A percentile compares a stretch with the other conserved stretches of the same genome.
Evolutionary conservation across 2,329 filamentous ascomycete species (phyloP).

Genomic region (Fusarium anthophilum): DNA sequence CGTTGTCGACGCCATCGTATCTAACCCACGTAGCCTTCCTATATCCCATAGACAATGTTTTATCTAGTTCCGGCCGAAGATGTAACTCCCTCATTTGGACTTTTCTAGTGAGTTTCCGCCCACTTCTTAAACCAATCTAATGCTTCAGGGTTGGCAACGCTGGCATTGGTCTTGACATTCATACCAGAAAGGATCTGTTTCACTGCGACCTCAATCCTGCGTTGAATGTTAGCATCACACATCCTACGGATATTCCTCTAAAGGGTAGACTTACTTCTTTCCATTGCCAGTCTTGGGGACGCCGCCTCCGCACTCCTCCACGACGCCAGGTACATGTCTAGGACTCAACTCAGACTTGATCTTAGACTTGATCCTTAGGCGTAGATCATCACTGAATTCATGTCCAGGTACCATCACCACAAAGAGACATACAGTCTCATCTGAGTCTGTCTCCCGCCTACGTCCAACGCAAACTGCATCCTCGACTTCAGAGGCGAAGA

Average conservation of each 20-base stretch:
- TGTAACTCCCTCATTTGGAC: neutral
- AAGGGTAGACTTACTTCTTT: conserved; percentile 76
- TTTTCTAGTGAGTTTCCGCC: conserved; percentile 63
- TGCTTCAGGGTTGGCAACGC: conserved; percentile 90
- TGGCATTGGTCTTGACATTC: conserved; percentile 87
- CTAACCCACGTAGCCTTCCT: neutral
- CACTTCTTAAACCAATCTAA: conserved; percentile 88
- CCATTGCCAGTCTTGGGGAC: conserved; percentile 94
- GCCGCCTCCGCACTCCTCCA: conserved; percentile 80
- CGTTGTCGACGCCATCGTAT: neutral
- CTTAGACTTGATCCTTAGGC: conserved; percentile 69
- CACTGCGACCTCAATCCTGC: conserved; percentile 88
- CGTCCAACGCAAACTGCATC: conserved; percentile 91
- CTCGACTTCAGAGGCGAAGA: conserved; percentile 80
- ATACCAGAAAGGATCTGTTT: conserved; percentile 94
- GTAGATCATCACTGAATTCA: conserved; percentile 68
- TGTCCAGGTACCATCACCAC: conserved; percentile 75
- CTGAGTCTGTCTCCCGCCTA: conserved; percentile 73
- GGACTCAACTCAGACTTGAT: conserved; percentile 84
- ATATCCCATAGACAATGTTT: neutral
- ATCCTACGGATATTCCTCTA: neutral
- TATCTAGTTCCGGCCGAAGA: conserved; percentile 1
- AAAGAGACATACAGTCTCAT: conserved; percentile 91
- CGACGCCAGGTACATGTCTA: conserved; percentile 84
- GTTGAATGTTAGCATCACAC: conserved; percentile 16